These are phyloP conservation scores for Posidonia oceanica DNA, from an alignment of 116 monocot genomes.

Conservation along the genomic window DNA sequence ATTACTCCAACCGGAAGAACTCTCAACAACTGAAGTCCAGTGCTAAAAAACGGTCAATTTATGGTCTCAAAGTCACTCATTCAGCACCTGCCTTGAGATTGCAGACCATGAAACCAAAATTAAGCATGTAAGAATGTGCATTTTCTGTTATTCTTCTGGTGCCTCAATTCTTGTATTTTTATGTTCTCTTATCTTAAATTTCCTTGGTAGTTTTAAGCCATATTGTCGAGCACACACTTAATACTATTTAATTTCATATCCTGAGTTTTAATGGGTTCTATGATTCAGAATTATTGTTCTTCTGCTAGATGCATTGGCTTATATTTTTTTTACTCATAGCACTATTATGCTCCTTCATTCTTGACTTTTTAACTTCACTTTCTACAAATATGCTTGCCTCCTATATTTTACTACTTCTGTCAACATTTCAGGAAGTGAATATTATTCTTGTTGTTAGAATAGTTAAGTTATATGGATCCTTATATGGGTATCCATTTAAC, in stretches of 20 bases:
- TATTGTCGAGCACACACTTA: not conserved
- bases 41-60: conserved; percentile 68
- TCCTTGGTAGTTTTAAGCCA: not conserved
- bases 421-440: no score
- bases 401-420: no score
- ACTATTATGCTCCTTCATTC: no score
- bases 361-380: no score
- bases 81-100: conserved; percentile 75
- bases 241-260: not conserved
- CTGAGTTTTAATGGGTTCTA: not conserved
- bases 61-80: conserved; percentile 71
- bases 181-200: not conserved
- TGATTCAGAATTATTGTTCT: not conserved
- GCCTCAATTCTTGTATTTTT: not conserved
- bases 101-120: conserved; percentile 79
- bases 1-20: conserved; percentile 65
- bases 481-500: no score
- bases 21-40: conserved; percentile 75
- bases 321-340: no score
- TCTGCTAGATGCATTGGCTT: not conserved
- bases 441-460: no score
- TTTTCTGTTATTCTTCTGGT: not conserved
- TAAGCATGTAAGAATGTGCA: conserved; percentile 59
- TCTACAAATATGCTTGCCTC: no score
- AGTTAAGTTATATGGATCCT: no score